Evolutionary conservation across 805 yeast genomes (phyloP).

Genomic region (Ogataea ramenticola): DNA sequence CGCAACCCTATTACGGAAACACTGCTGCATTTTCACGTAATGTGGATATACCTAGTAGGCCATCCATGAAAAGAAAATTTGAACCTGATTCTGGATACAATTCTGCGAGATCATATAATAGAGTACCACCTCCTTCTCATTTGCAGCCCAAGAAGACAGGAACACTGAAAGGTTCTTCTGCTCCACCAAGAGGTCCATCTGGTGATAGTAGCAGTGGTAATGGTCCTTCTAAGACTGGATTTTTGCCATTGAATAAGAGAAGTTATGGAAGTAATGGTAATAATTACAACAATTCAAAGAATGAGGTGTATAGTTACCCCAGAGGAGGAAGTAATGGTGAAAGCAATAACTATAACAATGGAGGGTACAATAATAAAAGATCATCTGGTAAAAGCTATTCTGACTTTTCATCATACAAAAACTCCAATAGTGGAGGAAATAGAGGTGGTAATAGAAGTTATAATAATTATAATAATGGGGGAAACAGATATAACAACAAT

Average conservation of each 20-base stretch:
- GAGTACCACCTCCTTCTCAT: constrained; percentile 6
- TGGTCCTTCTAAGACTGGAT: constrained; percentile 16
- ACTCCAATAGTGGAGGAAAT: constrained; percentile 2
- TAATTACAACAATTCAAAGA: background rate
- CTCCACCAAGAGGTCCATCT: background rate
- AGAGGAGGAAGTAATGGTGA: constrained; percentile 5
- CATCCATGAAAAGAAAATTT: background rate
- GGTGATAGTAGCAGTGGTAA: background rate
- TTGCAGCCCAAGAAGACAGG: constrained; percentile 2
- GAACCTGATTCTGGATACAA: background rate
- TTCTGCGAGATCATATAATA: background rate
- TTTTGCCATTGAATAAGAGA: constrained; percentile 7
- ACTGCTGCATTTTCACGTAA: background rate
- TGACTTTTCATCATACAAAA: too few relatives aligned
- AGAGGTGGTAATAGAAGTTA: constrained; percentile 6
- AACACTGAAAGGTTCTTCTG: background rate
- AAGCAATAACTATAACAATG: constrained; percentile 7
- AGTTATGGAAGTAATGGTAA: background rate
- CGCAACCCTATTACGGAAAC: background rate
- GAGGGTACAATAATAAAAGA: constrained; percentile 1
- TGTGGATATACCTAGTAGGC: constrained; percentile 1
- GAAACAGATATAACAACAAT: constrained; percentile 1
- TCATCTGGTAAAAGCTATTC: too few relatives aligned
- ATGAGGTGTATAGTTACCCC: constrained; percentile 1
- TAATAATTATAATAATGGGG: constrained; percentile 4